Evolutionary conservation across 441 rosid genomes (phyloP).

Genomic region (Populus tomentosa): DNA sequence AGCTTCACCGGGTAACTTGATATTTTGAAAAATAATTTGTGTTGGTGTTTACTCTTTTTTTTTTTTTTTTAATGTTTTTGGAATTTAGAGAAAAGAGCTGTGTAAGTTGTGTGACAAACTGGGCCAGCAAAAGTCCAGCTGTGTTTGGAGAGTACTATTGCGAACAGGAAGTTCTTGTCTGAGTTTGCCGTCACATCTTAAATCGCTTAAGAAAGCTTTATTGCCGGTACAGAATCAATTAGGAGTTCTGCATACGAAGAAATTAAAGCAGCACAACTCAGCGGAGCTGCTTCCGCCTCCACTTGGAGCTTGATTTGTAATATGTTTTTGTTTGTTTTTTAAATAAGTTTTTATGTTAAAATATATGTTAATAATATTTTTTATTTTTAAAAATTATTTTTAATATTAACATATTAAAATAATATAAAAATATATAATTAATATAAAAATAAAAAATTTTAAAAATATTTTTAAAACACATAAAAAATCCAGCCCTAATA

Average conservation of each 20-base stretch:
- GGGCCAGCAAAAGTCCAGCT: constrained; percentile 61
- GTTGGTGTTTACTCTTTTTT: not conserved
- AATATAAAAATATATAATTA: too few species aligned
- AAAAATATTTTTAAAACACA: too few species aligned
- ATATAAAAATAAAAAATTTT: too few species aligned
- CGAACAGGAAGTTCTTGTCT: constrained; percentile 77
- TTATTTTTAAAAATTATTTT: too few species aligned
- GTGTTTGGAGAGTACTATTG: constrained; percentile 56
- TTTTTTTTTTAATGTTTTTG: not conserved
- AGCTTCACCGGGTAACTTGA: constrained; percentile 69
- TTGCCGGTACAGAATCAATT: too few species aligned
- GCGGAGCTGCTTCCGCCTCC: constrained; percentile 97
- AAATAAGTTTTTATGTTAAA: too few species aligned
- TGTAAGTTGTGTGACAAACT: constrained; percentile 66
- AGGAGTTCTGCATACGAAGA: constrained; percentile 64
- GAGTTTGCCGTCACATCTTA: constrained; percentile 78
- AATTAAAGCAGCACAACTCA: constrained; percentile 65
- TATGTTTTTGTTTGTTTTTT: too few species aligned
- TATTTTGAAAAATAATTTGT: not conserved
- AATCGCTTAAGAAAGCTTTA: constrained; percentile 89
- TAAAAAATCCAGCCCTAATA: too few species aligned
- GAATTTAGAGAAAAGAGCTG: constrained; percentile 61
- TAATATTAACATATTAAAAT: too few species aligned
- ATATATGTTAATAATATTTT: too few species aligned
- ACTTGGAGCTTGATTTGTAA: too few species aligned